phyloP scores from a whole-genome alignment of 1,284 basidiomycete genomes.

The Fistulina hepatica region DNA sequence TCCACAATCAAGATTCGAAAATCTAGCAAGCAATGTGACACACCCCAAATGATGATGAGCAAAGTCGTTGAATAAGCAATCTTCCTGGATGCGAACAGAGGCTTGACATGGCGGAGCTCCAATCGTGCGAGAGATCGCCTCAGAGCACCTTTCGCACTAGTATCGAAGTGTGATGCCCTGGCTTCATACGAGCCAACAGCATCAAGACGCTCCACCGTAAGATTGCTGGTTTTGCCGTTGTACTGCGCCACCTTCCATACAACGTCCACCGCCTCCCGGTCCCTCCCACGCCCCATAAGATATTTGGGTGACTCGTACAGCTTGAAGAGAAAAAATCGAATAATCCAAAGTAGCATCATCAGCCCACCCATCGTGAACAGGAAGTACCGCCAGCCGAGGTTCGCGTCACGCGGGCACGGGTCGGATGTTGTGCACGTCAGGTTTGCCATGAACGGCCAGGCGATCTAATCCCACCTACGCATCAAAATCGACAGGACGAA shows the following conservation, averaged over 20 bases:
- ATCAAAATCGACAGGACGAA: constrained; percentile 11
- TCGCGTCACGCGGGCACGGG: constrained; percentile 32
- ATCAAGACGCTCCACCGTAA: constrained; percentile 40
- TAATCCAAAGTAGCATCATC: constrained; percentile 49
- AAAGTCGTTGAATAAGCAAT: constrained; percentile 50
- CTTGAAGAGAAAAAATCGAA: constrained; percentile 66
- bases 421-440: constrained; percentile 40
- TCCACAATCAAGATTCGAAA: not conserved
- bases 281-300: constrained; percentile 21
- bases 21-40: constrained; percentile 7
- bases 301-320: constrained; percentile 58
- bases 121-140: constrained; percentile 26
- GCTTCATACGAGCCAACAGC: constrained; percentile 16
- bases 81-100: constrained; percentile 50
- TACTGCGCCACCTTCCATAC: constrained; percentile 58
- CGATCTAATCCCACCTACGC: no score
- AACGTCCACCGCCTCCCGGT: constrained; percentile 61
- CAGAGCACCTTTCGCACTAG: not conserved
- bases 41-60: constrained; percentile 48
- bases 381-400: constrained; percentile 67
- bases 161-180: constrained; percentile 14
- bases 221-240: constrained; percentile 40
- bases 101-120: constrained; percentile 30
- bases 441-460: constrained; percentile 56
- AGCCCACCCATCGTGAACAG: constrained; percentile 51